A percentile compares a stretch with the other conserved stretches of the same genome.
These are phyloP conservation scores for Ceratobasidium theobromae DNA, from an alignment of 1,284 basidiomycete species.

Conservation along the genomic window DNA sequence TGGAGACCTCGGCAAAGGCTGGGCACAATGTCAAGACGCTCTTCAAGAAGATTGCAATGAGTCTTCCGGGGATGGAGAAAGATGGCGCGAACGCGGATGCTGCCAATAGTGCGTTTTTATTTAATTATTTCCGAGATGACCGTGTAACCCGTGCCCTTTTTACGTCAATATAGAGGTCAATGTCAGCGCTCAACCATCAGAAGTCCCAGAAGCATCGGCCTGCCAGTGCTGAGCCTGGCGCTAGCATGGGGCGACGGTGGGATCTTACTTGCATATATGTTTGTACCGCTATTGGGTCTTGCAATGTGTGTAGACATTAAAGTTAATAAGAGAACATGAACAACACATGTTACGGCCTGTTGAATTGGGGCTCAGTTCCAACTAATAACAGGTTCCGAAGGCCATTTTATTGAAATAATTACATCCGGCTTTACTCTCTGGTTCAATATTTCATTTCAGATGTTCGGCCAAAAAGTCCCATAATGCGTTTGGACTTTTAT, in stretches of 20 bases:
- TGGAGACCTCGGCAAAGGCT: slow-evolving; percentile 99
- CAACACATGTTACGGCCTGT: too few relatives aligned
- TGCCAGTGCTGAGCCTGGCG: slow-evolving; percentile 60
- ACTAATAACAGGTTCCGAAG: background rate
- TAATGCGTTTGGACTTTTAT: slow-evolving; percentile 75
- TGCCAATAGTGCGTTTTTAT: slow-evolving; percentile 68
- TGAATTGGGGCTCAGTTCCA: too few relatives aligned
- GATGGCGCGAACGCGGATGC: slow-evolving; percentile 63
- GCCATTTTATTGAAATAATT: background rate
- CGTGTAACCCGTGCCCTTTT: background rate
- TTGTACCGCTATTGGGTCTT: slow-evolving; percentile 17
- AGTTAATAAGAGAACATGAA: too few relatives aligned
- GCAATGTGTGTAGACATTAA: background rate
- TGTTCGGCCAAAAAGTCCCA: slow-evolving; percentile 70
- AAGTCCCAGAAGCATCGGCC: slow-evolving; percentile 74
- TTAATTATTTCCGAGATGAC: background rate
- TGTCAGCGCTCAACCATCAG: slow-evolving; percentile 62
- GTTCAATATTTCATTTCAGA: background rate
- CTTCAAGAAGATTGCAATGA: slow-evolving; percentile 99
- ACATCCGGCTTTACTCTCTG: background rate
- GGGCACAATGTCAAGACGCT: slow-evolving; percentile 99
- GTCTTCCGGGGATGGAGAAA: slow-evolving; percentile 93
- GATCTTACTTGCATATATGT: background rate
- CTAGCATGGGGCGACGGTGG: background rate
- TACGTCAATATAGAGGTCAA: slow-evolving; percentile 65